These are phyloP conservation scores for Cladosporium sphaerospermum DNA, from an alignment of 2,329 filamentous ascomycete species.

Conservation along the genomic window DNA sequence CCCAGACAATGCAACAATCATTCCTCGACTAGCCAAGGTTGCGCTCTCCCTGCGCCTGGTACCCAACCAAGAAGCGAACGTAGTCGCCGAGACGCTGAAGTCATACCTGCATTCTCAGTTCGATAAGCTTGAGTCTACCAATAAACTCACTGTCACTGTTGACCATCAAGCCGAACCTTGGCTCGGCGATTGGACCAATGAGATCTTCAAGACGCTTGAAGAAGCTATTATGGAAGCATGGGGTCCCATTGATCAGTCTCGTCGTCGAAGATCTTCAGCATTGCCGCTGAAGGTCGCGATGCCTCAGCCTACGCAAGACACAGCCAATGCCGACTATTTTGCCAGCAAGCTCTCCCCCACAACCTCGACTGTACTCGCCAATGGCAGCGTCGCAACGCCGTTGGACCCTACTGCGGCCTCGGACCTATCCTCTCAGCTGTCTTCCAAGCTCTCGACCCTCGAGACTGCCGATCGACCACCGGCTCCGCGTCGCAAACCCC, in stretches of 20 bases:
- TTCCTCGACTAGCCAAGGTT: constrained; percentile 82
- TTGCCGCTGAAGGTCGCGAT: constrained; percentile 13
- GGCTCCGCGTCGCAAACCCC: constrained; percentile 48
- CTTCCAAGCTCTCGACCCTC: constrained; percentile 37
- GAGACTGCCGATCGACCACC: constrained; percentile 16
- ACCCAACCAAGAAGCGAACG: constrained; percentile 80
- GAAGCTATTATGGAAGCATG: constrained; percentile 79
- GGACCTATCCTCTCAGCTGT: constrained; percentile 31
- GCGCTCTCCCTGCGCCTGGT: constrained; percentile 87
- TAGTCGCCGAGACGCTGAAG: constrained; percentile 63
- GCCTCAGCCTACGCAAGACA: background rate
- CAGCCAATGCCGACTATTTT: constrained; percentile 15
- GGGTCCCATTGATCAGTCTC: constrained; percentile 50
- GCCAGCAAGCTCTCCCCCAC: constrained; percentile 38
- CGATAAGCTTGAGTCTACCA: constrained; percentile 67
- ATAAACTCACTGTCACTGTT: constrained; percentile 72
- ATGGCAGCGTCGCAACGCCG: constrained; percentile 33
- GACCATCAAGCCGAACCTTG: constrained; percentile 94
- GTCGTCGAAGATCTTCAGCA: constrained; percentile 17
- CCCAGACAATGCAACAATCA: constrained; percentile 79
- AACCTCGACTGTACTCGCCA: constrained; percentile 48
- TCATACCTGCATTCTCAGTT: constrained; percentile 68
- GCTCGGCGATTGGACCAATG: constrained; percentile 85
- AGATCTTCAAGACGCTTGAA: constrained; percentile 85
- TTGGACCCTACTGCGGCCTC: constrained; percentile 23